Evolutionary conservation across 2,329 filamentous ascomycete genomes (phyloP), one percentile per base, ranked within the genome.

Genomic region (Trichophyton rubrum): DNA sequence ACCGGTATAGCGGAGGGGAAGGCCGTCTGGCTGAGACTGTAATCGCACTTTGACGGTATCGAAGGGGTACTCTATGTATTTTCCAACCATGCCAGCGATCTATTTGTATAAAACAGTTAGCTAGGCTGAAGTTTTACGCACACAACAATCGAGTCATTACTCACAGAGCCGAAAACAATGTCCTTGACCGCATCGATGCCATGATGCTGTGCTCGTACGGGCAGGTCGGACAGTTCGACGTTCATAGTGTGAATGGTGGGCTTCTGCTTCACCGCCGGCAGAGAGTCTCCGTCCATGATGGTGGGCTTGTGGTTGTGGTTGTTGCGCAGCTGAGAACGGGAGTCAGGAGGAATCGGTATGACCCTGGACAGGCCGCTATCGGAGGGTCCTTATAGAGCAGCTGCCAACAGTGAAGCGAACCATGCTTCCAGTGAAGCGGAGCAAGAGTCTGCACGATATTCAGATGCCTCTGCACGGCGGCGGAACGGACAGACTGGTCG

Each of bases 61-160:
- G 75, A 99, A 99, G 24, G 93, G 93, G 72, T 96, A 99, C 73
- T 99, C 93, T 70, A 99, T 92, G 73, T 92, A 89, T 78, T 97
- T 99, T 64, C 92, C 92, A 40, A 89, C 85, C 62, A 95, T 84
- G 63, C 93, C 93, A 60, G 92, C 91, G 62, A 83, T 74, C 88
- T 90, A 59, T 22, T 40, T 30, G 9, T 58, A n/a, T 3, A 60
- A 30, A 60, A 49, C n/a, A 61, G 4, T 38, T 38, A 59, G 33
- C n/a, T 40, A 22, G 40, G 53, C 61, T 30, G 27, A 30, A 1
- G 27, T 1, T 30, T 30, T 30, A 49, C 24, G 4, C 41, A 51
- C 59, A 24, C 22, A 24, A 41, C 7, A 60, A 58, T 17, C 35
- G 33, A 38, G n/a, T 24, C 20, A 58, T 17, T 62, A 75, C 85